Evolutionary conservation across 192 early-diverging fungal genomes (phyloP).

Genomic region (Gaertneriomyces sp.): DNA sequence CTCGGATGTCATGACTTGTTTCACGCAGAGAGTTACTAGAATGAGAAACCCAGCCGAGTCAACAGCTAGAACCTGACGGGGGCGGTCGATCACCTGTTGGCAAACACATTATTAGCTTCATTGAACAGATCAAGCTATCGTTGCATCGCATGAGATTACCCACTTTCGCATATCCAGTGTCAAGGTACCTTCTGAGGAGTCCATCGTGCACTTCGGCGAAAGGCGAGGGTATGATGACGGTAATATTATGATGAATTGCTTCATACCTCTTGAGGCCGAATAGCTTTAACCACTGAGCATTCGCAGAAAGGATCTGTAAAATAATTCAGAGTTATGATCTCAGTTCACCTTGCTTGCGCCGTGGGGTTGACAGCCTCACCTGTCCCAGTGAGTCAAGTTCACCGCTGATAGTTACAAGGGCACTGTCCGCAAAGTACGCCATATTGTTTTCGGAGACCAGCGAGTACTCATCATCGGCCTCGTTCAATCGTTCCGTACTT

Average conservation of each 20-base stretch:
- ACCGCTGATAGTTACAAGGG: slow-evolving; percentile 38
- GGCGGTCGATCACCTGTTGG: slow-evolving; percentile 40
- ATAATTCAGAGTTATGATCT: background rate
- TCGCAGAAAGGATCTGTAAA: slow-evolving; percentile 30
- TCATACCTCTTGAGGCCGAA: slow-evolving; percentile 37
- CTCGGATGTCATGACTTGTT: slow-evolving; percentile 31
- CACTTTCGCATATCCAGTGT: slow-evolving; percentile 47
- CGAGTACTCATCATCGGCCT: background rate
- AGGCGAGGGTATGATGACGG: slow-evolving; percentile 40
- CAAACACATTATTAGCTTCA: background rate
- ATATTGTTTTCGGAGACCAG: background rate
- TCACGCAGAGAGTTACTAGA: slow-evolving; percentile 32
- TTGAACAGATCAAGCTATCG: background rate
- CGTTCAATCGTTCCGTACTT: slow-evolving; percentile 18
- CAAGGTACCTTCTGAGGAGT: slow-evolving; percentile 38
- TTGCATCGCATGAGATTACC: background rate
- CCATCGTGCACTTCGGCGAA: slow-evolving; percentile 46
- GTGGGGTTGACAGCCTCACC: slow-evolving; percentile 10
- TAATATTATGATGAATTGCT: slow-evolving; percentile 35
- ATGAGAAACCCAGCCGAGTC: slow-evolving; percentile 34
- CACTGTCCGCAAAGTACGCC: slow-evolving; percentile 17
- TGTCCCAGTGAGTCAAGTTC: slow-evolving; percentile 30
- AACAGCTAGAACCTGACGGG: slow-evolving; percentile 40
- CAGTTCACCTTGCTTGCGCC: background rate
- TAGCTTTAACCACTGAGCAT: slow-evolving; percentile 23